Percentiles rank a stretch among this genome's conserved stretches.
These are phyloP conservation scores for Rachicladosporium sp. DNA, from an alignment of 2,329 filamentous ascomycete species.

Conservation along the genomic window DNA sequence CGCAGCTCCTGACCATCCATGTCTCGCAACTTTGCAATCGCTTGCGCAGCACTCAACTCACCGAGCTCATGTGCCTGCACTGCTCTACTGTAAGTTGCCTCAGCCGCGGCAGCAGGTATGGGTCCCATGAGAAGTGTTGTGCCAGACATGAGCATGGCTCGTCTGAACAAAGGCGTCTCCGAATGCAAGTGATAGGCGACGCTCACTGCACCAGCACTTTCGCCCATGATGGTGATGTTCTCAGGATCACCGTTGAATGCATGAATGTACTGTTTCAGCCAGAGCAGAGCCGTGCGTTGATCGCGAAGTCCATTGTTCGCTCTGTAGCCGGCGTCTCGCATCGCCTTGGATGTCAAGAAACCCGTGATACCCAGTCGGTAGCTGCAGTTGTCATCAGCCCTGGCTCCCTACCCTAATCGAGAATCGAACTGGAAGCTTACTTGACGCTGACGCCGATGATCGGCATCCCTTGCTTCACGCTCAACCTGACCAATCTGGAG, in stretches of 20 bases:
- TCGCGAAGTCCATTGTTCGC: slow-evolving; percentile 16
- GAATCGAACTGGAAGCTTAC: no score
- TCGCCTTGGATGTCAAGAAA: slow-evolving; percentile 22
- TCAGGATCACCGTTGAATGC: slow-evolving; percentile 28
- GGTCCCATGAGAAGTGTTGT: slow-evolving; percentile 30
- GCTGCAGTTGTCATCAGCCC: no score
- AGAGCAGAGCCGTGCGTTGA: slow-evolving; percentile 25
- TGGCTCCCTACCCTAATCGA: no score
- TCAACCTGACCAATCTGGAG: slow-evolving; percentile 33
- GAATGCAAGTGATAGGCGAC: slow-evolving; percentile 20
- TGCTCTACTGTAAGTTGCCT: slow-evolving; percentile 30
- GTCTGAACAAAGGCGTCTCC: slow-evolving; percentile 28
- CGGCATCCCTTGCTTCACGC: slow-evolving; percentile 31
- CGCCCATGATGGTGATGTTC: slow-evolving; percentile 31
- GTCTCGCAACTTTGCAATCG: slow-evolving; percentile 29
- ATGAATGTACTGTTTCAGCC: slow-evolving; percentile 25
- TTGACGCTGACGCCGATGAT: slow-evolving; percentile 31
- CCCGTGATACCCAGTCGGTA: slow-evolving; percentile 36
- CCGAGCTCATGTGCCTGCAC: slow-evolving; percentile 30
- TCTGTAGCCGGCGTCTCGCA: slow-evolving; percentile 13
- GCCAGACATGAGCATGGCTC: slow-evolving; percentile 32
- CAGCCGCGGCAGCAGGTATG: slow-evolving; percentile 26
- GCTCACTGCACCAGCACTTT: slow-evolving; percentile 37
- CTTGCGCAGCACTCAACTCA: slow-evolving; percentile 25
- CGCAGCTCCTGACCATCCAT: slow-evolving; percentile 31